phyloP scores from a whole-genome alignment of 2,329 filamentous ascomycete genomes.

The Rhynchosporium graminicola region DNA sequence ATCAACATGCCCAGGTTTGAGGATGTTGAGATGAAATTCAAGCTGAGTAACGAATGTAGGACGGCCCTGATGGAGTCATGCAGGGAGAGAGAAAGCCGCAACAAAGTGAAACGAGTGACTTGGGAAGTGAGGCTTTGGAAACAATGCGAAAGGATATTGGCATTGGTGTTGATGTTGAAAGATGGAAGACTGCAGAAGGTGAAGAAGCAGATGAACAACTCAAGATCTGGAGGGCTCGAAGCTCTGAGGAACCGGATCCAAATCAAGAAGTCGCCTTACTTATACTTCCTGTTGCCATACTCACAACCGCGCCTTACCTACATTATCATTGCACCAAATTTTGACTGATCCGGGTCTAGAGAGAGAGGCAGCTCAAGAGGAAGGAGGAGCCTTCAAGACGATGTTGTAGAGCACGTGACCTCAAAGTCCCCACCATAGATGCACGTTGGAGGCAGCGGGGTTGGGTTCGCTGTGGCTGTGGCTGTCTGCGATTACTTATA shows the following conservation, averaged over 20 bases:
- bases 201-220: neutral
- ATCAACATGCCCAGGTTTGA: neutral
- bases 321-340: neutral
- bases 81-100: neutral
- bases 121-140: slow-evolving; percentile 7
- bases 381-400: neutral
- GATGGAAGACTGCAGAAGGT: slow-evolving; percentile 9
- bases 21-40: neutral
- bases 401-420: slow-evolving; percentile 9
- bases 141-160: slow-evolving; percentile 7
- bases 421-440: slow-evolving; percentile 5
- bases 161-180: slow-evolving; percentile 12
- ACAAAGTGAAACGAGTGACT: slow-evolving; percentile 18
- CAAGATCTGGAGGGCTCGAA: neutral
- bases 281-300: neutral
- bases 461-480: slow-evolving; percentile 16
- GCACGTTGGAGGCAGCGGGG: slow-evolving; percentile 18
- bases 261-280: slow-evolving; percentile 4
- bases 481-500: neutral
- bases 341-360: neutral
- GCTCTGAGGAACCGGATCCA: neutral
- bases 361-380: neutral
- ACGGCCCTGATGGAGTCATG: neutral
- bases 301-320: too few species aligned
- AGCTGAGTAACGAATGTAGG: neutral